Evolutionary conservation across 352 stramenopile genomes (phyloP).

Genomic region (Globisporangium heterothallicum): DNA sequence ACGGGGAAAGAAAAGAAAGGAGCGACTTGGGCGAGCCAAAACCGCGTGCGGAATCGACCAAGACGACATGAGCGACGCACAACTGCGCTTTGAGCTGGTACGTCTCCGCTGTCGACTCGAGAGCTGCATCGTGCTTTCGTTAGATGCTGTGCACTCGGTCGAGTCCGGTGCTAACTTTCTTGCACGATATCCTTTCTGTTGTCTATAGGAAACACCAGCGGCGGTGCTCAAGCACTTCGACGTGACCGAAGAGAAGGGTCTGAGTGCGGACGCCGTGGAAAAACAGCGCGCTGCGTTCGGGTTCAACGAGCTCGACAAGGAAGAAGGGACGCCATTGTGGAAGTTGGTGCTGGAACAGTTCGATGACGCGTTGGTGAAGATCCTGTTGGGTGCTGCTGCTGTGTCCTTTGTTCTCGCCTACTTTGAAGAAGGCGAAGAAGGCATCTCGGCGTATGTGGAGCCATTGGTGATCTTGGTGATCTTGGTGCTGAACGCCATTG

Average conservation of each 20-base stretch:
- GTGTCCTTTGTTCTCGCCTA: conserved; percentile 93
- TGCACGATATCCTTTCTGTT: neutral
- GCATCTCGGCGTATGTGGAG: conserved; percentile 93
- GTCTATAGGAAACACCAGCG: conserved; percentile 44
- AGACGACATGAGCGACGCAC: conserved; percentile 20
- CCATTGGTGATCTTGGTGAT: conserved; percentile 97
- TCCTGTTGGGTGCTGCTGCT: conserved; percentile 94
- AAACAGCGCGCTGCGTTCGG: conserved; percentile 54
- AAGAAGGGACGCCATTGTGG: conserved; percentile 86
- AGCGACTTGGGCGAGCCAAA: neutral
- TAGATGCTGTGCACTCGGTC: neutral
- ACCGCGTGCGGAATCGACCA: conserved; percentile 8
- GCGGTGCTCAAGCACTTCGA: conserved; percentile 75
- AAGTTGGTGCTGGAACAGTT: conserved; percentile 98
- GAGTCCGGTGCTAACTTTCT: neutral
- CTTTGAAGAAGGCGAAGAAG: conserved; percentile 84
- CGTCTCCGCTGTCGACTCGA: neutral
- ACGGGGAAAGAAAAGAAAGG: neutral
- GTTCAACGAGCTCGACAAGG: conserved; percentile 89
- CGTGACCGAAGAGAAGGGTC: conserved; percentile 51
- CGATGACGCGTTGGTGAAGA: conserved; percentile 97
- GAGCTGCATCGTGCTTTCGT: neutral
- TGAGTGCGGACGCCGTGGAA: conserved; percentile 49
- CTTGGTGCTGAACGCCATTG: conserved; percentile 94
- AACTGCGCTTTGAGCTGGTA: conserved; percentile 42